Evolutionary conservation across 306 rosid species (phyloP), one percentile per base, ranked within the genome.

Genomic region (Boehmeria nivea): DNA sequence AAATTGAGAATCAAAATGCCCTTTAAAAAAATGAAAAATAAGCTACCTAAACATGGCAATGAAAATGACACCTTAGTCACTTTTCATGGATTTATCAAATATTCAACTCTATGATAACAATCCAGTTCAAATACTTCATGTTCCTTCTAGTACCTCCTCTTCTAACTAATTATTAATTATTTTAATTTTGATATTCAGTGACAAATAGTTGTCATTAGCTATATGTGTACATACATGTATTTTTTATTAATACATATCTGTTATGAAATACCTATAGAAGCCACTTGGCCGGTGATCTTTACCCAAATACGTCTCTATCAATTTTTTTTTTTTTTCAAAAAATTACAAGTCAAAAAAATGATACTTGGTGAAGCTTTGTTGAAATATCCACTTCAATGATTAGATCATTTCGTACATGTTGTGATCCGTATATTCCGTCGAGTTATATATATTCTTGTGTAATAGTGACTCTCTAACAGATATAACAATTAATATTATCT

Each of bases 111-210:
- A 24, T 14, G 33, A 46, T 12, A n/a, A 23, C n/a, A 12, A 13
- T 49, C 25, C 16, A 49, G 8, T 49, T 49, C 54, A 24, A 49
- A 12, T 23, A 49, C 17, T 49, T 49, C 54, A 24, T n/a, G 31
- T 21, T 12, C 54, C 54, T 49, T 49, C 34, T 49, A 4, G 33
- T 49, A 24, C 52, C 14, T 47, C 31, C 3, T 45, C 12, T 25
- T 1, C 22, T 26, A 1, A 31, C 9, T 31, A 31, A 31, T 50
- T 6, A 21, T 18, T 46, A n/a, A n/a, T 25, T 10, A 17, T 50
- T 50, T 50, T 25, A 24, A 12, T 21, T 19, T 21, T 11, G 2
- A 31, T n/a, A n/a, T n/a, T 31, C 15, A 22, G 7, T 11, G 21
- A 8, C 10, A 17, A 43, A 43, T 43, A 8, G 22, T 43, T 45